These are phyloP conservation scores for Seiridium cupressi DNA, from an alignment of 2,329 filamentous ascomycete species.

Conservation along the genomic window DNA sequence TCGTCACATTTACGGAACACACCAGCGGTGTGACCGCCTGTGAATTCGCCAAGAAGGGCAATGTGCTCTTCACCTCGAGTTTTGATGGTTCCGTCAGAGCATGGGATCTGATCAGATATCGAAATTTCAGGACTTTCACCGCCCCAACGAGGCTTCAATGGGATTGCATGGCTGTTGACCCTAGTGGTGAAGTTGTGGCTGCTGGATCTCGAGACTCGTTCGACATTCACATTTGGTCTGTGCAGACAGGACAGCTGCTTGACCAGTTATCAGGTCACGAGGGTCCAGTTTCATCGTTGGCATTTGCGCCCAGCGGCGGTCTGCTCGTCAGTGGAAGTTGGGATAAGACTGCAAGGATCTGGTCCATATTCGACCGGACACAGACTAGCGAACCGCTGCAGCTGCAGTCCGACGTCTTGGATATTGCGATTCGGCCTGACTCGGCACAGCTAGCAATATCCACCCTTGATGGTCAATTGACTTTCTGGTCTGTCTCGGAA, in stretches of 20 bases:
- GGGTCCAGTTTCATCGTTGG: slow-evolving; percentile 83
- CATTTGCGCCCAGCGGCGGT: slow-evolving; percentile 84
- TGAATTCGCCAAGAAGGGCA: slow-evolving; percentile 92
- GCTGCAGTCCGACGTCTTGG: slow-evolving; percentile 85
- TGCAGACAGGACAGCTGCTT: slow-evolving; percentile 92
- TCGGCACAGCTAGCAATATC: slow-evolving; percentile 88
- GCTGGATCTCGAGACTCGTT: slow-evolving; percentile 95
- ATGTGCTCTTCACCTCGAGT: slow-evolving; percentile 92
- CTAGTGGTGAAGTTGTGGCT: slow-evolving; percentile 92
- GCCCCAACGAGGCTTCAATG: slow-evolving; percentile 90
- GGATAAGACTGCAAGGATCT: slow-evolving; percentile 93
- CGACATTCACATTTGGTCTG: slow-evolving; percentile 97
- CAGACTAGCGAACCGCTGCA: slow-evolving; percentile 95
- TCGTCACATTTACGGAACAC: slow-evolving; percentile 97
- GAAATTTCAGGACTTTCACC: slow-evolving; percentile 97
- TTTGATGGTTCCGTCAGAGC: slow-evolving; percentile 91
- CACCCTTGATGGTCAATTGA: slow-evolving; percentile 88
- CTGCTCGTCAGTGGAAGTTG: slow-evolving; percentile 89
- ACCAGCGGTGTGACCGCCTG: slow-evolving; percentile 91
- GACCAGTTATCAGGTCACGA: slow-evolving; percentile 91
- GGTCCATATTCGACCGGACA: slow-evolving; percentile 91
- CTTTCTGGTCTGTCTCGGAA: slow-evolving; percentile 91
- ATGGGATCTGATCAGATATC: slow-evolving; percentile 93
- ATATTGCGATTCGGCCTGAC: slow-evolving; percentile 84
- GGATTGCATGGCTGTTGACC: slow-evolving; percentile 92